Base-by-base conservation (phyloP, 2,329 filamentous ascomycete genomes). In the Epichloe baconii region DNA sequence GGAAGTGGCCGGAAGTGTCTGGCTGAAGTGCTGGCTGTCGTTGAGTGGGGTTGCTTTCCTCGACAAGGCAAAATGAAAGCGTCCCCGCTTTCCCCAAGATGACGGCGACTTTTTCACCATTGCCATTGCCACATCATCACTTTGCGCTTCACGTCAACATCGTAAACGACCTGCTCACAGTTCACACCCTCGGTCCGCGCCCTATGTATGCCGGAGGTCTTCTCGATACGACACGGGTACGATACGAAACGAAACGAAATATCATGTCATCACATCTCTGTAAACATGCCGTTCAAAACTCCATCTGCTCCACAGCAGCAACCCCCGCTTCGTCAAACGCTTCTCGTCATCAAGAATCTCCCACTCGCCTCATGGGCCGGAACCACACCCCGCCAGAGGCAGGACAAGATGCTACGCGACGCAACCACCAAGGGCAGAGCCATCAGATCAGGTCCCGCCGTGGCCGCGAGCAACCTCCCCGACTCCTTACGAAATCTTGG, bases 401-500 rank as follows among this genome's bases (percentile, higher is more conserved):
- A 43, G 12, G 14, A 17, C 19, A 44, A 19, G 44, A 51, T 26
- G 52, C 23, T 48, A 52, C 44, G 48, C 54, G 17, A 47, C 35
- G 7, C 26, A 48, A 37, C 47, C 44, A 8, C 23, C 47, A 14
- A 35, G 26, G 10, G 8, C 35, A 37, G 19, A 49, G 14, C n/a
- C 31, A 15, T 48, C 36, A 17, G 46, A 49, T 21, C 2, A 12
- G 15, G 42, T 21, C 6, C 57, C 62, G 5, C 56, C 61, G 37
- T 81, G 78, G 78, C 78, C 78, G 2, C 62, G 64, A 5, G 62
- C 64, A 5, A 54, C 62, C 19, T 62, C 74, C 41, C 87, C 86
- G 1, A 91, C 90, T 0, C 93, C 93, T 1, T 97, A 98, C 70
- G 87, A 97, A 62, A 87, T 98, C 63, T 83, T 97, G 61, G 74